phyloP scores from a whole-genome alignment of 139 green algal genomes.

The Chlorella sp. region DNA sequence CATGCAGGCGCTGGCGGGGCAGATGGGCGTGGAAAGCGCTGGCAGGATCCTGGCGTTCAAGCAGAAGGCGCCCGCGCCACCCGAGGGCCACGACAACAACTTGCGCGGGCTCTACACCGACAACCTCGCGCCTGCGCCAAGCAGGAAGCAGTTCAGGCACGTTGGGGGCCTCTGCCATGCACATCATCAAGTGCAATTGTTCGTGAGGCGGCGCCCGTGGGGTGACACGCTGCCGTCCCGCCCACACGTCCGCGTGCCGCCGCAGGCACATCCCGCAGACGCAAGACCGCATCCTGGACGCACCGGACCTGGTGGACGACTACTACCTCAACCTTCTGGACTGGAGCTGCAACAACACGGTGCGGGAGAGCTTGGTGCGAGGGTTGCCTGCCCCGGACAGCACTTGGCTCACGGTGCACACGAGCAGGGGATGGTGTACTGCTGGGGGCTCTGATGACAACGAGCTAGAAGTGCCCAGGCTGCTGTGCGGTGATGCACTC shows the following conservation, averaged over 20 bases:
- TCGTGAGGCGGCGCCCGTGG: not conserved
- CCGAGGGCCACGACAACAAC: slow-evolving; percentile 62
- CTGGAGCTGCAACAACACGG: slow-evolving; percentile 79
- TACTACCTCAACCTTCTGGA: slow-evolving; percentile 99
- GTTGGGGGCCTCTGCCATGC: not conserved
- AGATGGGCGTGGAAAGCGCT: slow-evolving; percentile 22
- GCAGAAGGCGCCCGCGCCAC: slow-evolving; percentile 82
- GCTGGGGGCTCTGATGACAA: too few relatives aligned
- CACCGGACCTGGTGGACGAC: slow-evolving; percentile 94
- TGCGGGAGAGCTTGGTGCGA: too few relatives aligned
- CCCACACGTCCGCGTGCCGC: not conserved
- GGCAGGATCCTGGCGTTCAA: slow-evolving; percentile 91
- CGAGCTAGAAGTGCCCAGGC: too few relatives aligned
- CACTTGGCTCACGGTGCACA: too few relatives aligned
- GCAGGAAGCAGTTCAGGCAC: slow-evolving; percentile 56
- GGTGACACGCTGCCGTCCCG: not conserved
- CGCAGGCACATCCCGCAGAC: slow-evolving; percentile 61
- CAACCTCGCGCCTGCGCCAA: slow-evolving; percentile 48
- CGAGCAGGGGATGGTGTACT: too few relatives aligned
- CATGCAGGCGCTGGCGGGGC: slow-evolving; percentile 65
- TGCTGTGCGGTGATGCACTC: too few relatives aligned
- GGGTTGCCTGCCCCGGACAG: too few relatives aligned
- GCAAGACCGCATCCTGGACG: slow-evolving; percentile 91
- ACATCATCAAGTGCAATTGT: too few relatives aligned
- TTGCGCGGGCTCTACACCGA: slow-evolving; percentile 71